Base-by-base conservation (phyloP, 83 land plant species). In the Diphasiastrum complanatum region DNA sequence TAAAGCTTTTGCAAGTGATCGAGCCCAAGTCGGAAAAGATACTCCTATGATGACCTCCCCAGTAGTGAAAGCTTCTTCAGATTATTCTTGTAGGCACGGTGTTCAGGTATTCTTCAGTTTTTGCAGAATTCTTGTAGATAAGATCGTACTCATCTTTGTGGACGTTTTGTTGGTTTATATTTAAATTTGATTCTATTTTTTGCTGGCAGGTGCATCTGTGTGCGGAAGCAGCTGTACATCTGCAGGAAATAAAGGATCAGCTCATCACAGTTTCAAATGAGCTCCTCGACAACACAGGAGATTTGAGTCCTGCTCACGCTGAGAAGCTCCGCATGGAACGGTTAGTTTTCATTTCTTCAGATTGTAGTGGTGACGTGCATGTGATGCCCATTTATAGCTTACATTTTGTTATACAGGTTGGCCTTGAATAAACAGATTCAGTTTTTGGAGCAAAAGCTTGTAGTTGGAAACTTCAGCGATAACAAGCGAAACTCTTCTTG, bases 211-310 rank as follows among this genome's bases (percentile, higher is more conserved):
- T 84, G 34, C 79, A 75, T 45, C 60, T 37, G 48, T 91, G 93
- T 66, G 74, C 78, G 47, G 86, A 87, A 47, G 82, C 81, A 45
- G 32, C 51, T 46, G 55, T 16, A 62, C 97, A 87, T 66, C 51
- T 91, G 18, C 86, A 80, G 63, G 97, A 84, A 58, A 76, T 87
- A 87, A 87, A 87, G 69, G 95, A 91, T 55, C 72, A 45, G 58
- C 69, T 87, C 43, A 84, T 91, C 40, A 68, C 60, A n/a, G 60
- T 87, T 36, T 82, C 89, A 51, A 87, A 85, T 81, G 87, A 91
- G 58, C 85, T 87, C 46, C 82, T 91, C 47, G 95, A 91, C 56
- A 87, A 87, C 71, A 81, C 67, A 52, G 73, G 54, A 34, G 73
- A 83, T 45, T 77, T 87, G 35, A 70, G 70, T 53, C 78, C 79